Conservation (phyloP, 31 red algal genomes). For the Bonnemaisonia californica region DNA sequence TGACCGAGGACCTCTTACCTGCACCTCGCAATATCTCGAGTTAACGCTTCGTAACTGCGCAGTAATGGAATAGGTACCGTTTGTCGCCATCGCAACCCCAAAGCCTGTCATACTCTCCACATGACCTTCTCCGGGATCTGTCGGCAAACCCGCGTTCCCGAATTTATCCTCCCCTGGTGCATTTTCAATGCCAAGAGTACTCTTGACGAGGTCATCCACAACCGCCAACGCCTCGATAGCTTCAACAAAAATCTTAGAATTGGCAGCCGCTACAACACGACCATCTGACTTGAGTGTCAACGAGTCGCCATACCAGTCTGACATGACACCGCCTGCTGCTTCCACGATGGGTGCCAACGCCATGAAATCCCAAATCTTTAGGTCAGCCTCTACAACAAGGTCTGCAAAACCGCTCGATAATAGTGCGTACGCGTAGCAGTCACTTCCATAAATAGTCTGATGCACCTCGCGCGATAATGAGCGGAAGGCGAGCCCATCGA, state of each 20-base stretch:
- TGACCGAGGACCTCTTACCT: conserved; percentile 36
- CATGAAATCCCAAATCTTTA: conserved; percentile 94
- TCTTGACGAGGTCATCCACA: conserved; percentile 28
- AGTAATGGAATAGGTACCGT: conserved; percentile 31
- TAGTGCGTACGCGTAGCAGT: conserved; percentile 94
- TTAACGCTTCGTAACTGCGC: conserved; percentile 78
- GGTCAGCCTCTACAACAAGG: conserved; percentile 90
- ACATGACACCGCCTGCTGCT: conserved; percentile 84
- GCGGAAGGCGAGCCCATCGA: conserved; percentile 56
- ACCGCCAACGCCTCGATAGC: conserved; percentile 16
- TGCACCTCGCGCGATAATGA: conserved; percentile 37
- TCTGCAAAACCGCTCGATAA: conserved; percentile 76
- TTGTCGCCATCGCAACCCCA: conserved; percentile 39
- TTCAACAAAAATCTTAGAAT: conserved; percentile 18
- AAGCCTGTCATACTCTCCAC: conserved; percentile 90
- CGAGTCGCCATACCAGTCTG: conserved; percentile 78
- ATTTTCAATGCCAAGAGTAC: conserved; percentile 5
- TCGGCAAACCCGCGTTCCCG: conserved; percentile 3
- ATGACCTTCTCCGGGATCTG: conserved; percentile 50
- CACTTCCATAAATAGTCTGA: conserved; percentile 72
- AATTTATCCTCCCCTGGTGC: conserved; percentile 1
- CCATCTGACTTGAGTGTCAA: conserved; percentile 66
- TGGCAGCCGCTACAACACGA: conserved; percentile 69
- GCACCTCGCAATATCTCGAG: conserved; percentile 76
- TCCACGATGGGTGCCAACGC: conserved; percentile 84